A percentile compares a stretch with the other conserved stretches of the same genome.
These are phyloP conservation scores for Penicillium thymicola DNA, from an alignment of 2,329 filamentous ascomycete genomes.

Conservation along the genomic window DNA sequence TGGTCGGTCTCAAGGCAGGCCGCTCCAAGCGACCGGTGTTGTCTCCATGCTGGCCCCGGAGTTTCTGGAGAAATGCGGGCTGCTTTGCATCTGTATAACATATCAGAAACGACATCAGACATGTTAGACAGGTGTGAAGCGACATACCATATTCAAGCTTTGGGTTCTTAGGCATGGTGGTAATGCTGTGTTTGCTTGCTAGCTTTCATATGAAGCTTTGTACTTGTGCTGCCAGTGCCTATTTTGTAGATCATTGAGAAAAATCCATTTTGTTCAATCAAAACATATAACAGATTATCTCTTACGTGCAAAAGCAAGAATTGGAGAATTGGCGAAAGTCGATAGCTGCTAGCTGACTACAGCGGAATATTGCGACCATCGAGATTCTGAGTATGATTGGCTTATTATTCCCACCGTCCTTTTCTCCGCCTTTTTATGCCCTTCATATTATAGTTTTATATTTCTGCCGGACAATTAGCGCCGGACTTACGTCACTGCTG, in stretches of 20 bases:
- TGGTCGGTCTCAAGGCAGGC: slow-evolving; percentile 36
- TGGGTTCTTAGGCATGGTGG: slow-evolving; percentile 40
- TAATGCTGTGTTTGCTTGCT: slow-evolving; percentile 4
- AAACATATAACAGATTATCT: not conserved
- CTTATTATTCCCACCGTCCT: not conserved
- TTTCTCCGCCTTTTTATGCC: not conserved
- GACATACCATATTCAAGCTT: slow-evolving; percentile 45
- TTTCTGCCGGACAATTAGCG: not conserved
- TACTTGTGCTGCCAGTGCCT: slow-evolving; percentile 8
- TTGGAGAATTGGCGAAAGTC: not conserved
- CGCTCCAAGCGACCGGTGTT: slow-evolving; percentile 37
- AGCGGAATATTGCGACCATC: not conserved
- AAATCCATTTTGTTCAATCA: slow-evolving; percentile 2
- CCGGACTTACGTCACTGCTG: not conserved
- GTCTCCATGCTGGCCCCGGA: slow-evolving; percentile 39
- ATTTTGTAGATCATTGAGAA: not conserved
- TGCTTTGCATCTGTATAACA: slow-evolving; percentile 38
- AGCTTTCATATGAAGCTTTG: slow-evolving; percentile 12
- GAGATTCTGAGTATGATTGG: not conserved
- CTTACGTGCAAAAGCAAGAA: not conserved
- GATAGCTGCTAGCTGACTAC: not conserved
- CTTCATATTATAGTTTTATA: no score
- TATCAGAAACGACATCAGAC: not conserved
- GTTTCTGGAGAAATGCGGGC: slow-evolving; percentile 42
- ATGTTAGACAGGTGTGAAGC: not conserved